Conservation (phyloP, 441 rosid genomes). For the Croton laevigatus region DNA sequence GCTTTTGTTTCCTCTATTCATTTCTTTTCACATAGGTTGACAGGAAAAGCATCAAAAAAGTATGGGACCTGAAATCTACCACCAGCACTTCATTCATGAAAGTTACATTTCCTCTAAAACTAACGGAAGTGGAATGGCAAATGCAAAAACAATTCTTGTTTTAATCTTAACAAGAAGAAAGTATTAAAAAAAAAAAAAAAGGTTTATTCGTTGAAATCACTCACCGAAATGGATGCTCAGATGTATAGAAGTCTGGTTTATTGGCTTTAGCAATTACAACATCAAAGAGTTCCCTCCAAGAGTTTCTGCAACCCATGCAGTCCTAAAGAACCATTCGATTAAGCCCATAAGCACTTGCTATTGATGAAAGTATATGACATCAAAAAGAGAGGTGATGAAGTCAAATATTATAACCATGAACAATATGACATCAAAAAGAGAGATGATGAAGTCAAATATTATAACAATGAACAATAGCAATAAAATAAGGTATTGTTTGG, state of each 20-base stretch:
- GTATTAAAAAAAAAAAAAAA: conserved; percentile 5
- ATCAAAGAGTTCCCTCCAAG: conserved; percentile 95
- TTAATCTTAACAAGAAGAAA: not conserved
- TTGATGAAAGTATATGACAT: not conserved
- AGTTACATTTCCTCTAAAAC: not conserved
- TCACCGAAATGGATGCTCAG: conserved; percentile 97
- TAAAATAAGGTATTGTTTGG: not conserved
- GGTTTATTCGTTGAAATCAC: conserved; percentile 26
- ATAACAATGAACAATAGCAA: not conserved
- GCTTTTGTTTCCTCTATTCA: not conserved
- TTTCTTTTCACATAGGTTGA: not conserved
- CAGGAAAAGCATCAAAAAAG: not conserved
- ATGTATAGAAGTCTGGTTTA: conserved; percentile 93
- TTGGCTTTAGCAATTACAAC: conserved; percentile 97
- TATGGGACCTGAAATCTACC: not conserved
- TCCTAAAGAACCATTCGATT: conserved; percentile 49
- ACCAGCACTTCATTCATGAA: not conserved
- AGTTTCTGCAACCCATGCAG: conserved; percentile 54
- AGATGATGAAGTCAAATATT: not conserved
- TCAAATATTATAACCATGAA: not conserved
- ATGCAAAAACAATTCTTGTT: not conserved
- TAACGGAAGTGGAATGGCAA: not conserved
- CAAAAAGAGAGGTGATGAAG: not conserved
- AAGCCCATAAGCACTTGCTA: conserved; percentile 8
- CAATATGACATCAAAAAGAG: not conserved